Evolutionary conservation across 371 early-diverging fungal genomes (phyloP).

Genomic region (Rhizomucor pusillus): DNA sequence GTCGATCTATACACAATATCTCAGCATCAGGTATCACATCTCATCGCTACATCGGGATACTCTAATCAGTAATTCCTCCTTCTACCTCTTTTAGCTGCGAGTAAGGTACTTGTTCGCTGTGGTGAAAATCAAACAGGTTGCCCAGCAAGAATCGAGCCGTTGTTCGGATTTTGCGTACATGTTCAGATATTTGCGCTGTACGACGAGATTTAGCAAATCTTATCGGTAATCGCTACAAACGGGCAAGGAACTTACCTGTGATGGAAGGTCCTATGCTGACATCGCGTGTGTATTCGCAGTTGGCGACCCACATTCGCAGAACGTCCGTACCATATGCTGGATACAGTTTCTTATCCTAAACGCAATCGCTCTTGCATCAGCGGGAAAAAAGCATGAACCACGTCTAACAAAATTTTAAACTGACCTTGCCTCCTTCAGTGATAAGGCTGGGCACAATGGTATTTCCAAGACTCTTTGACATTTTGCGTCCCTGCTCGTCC

Average conservation of each 20-base stretch:
- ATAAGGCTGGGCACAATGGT: conserved; percentile 75
- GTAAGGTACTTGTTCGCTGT: conserved; percentile 49
- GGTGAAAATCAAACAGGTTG: conserved; percentile 69
- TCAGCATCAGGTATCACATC: neutral
- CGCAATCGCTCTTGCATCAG: neutral
- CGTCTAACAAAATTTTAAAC: neutral
- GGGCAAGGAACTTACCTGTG: conserved; percentile 52
- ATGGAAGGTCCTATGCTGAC: conserved; percentile 72
- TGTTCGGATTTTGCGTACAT: conserved; percentile 74
- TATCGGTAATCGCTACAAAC: neutral
- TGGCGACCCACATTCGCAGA: conserved; percentile 82
- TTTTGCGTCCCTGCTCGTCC: conserved; percentile 89
- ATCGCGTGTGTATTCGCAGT: conserved; percentile 80
- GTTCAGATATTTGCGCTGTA: conserved; percentile 61
- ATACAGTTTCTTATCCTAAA: conserved; percentile 56
- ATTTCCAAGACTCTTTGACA: conserved; percentile 95
- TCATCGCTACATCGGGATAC: too few species aligned
- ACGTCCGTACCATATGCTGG: conserved; percentile 88
- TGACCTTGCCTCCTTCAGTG: conserved; percentile 68
- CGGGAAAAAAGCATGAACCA: neutral
- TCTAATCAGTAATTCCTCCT: neutral
- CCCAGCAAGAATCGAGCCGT: conserved; percentile 81
- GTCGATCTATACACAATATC: conserved; percentile 49
- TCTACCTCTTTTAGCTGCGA: conserved; percentile 48
- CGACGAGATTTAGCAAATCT: neutral